Evolutionary conservation across 306 rosid species (phyloP).

Genomic region (Trifolium subterraneum): DNA sequence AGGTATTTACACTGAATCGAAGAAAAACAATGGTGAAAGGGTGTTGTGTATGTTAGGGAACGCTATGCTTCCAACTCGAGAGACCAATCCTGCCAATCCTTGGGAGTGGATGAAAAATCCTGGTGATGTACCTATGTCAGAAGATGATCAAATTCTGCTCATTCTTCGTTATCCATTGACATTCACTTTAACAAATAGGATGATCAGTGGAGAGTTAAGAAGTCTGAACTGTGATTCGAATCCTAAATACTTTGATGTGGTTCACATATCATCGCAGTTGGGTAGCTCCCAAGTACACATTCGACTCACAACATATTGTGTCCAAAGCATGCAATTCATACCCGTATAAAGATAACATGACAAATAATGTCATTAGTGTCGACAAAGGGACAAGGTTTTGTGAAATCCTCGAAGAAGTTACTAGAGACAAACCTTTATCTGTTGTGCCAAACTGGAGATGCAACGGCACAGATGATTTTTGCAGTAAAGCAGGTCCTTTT

Average conservation of each 20-base stretch:
- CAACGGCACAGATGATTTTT: constrained; percentile 65
- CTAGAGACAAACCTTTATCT: constrained; percentile 63
- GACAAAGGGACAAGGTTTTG: constrained; percentile 67
- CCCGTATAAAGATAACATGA: constrained; percentile 61
- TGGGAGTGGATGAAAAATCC: constrained; percentile 78
- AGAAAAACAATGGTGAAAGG: constrained; percentile 82
- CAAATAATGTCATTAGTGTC: constrained; percentile 47
- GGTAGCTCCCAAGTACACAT: constrained; percentile 58
- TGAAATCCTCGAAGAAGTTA: constrained; percentile 70
- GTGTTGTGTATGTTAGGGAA: constrained; percentile 82
- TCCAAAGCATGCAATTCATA: constrained; percentile 81
- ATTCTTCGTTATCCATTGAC: constrained; percentile 74
- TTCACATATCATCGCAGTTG: constrained; percentile 73
- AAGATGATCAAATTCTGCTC: constrained; percentile 82
- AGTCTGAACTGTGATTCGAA: constrained; percentile 74
- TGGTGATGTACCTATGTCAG: constrained; percentile 57
- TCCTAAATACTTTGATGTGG: constrained; percentile 69
- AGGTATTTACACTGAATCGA: constrained; percentile 84
- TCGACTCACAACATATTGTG: constrained; percentile 56
- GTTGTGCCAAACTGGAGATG: constrained; percentile 90
- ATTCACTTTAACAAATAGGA: constrained; percentile 65
- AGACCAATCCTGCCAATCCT: constrained; percentile 58
- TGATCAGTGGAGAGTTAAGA: constrained; percentile 74
- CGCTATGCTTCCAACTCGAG: constrained; percentile 78
- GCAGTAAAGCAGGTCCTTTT: constrained; percentile 83